Conservation (phyloP, 352 stramenopile genomes). For the Phytophthora brassicae region DNA sequence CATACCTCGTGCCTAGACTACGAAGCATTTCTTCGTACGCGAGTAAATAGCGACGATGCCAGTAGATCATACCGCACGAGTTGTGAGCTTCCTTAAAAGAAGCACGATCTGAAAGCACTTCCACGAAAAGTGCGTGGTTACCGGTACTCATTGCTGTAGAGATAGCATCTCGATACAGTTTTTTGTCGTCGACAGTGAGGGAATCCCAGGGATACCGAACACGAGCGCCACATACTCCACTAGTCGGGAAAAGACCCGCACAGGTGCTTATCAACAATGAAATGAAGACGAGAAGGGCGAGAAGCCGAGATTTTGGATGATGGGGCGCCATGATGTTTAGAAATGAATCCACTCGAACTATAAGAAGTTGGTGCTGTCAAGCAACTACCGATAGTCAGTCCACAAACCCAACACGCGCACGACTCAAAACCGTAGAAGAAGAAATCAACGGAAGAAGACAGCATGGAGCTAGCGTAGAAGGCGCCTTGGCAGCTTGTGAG, state of each 20-base stretch:
- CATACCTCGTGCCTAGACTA: constrained; percentile 54
- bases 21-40: constrained; percentile 81
- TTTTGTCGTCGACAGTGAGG: constrained; percentile 48
- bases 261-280: constrained; percentile 14
- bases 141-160: constrained; percentile 48
- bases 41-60: constrained; percentile 69
- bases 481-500: constrained; percentile 10
- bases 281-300: constrained; percentile 22
- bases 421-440: constrained; percentile 25
- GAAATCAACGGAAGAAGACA: constrained; percentile 12
- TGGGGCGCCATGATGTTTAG: constrained; percentile 26
- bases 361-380: neutral
- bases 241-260: constrained; percentile 23
- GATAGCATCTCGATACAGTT: constrained; percentile 69
- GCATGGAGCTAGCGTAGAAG: constrained; percentile 18
- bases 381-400: constrained; percentile 10
- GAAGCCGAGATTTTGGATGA: constrained; percentile 18
- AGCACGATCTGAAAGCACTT: constrained; percentile 47
- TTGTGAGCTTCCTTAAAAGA: constrained; percentile 46
- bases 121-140: constrained; percentile 57
- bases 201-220: constrained; percentile 52
- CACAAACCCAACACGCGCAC: constrained; percentile 24
- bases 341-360: constrained; percentile 18
- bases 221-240: constrained; percentile 41
- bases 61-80: constrained; percentile 63